A percentile compares a stretch with the other conserved stretches of the same genome.
phyloP scores from a whole-genome alignment of 257 asterid species.

The Voacanga thouarsii region DNA sequence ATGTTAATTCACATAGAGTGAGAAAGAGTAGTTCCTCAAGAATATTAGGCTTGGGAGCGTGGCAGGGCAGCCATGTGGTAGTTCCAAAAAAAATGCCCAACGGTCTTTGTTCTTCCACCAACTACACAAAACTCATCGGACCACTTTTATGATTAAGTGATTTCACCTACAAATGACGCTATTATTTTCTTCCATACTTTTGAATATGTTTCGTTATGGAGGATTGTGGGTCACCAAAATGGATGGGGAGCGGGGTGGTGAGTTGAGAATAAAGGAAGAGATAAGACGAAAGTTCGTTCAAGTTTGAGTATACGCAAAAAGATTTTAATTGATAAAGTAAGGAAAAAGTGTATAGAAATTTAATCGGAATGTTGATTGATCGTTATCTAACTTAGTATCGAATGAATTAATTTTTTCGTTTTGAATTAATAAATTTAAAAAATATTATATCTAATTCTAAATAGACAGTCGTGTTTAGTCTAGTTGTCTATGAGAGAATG shows the following conservation, averaged over 20 bases:
- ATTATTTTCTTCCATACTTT: background rate
- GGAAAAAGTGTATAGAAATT: background rate
- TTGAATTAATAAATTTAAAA: too few relatives aligned
- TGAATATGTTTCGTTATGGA: background rate
- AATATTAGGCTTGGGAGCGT: conserved; percentile 3
- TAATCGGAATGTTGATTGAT: background rate
- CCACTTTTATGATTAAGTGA: conserved; percentile 7
- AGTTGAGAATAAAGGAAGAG: background rate
- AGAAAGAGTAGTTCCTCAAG: background rate
- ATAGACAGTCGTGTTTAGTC: too few relatives aligned
- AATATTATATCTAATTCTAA: too few relatives aligned
- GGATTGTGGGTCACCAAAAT: background rate
- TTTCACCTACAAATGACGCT: background rate
- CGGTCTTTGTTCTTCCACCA: conserved; percentile 10
- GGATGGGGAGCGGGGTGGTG: background rate
- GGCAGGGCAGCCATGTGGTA: background rate
- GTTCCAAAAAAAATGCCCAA: conserved; percentile 3
- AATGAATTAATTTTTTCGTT: too few relatives aligned
- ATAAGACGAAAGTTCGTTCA: too few relatives aligned
- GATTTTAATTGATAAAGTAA: background rate
- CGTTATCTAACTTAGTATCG: too few relatives aligned
- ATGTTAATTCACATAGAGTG: background rate
- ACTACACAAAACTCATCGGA: conserved; percentile 3
- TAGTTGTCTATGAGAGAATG: too few relatives aligned
- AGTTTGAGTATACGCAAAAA: too few relatives aligned